A percentile compares a stretch with the other conserved stretches of the same genome.
Evolutionary conservation across 306 rosid genomes (phyloP).

Genomic region (Acacia crassicarpa): DNA sequence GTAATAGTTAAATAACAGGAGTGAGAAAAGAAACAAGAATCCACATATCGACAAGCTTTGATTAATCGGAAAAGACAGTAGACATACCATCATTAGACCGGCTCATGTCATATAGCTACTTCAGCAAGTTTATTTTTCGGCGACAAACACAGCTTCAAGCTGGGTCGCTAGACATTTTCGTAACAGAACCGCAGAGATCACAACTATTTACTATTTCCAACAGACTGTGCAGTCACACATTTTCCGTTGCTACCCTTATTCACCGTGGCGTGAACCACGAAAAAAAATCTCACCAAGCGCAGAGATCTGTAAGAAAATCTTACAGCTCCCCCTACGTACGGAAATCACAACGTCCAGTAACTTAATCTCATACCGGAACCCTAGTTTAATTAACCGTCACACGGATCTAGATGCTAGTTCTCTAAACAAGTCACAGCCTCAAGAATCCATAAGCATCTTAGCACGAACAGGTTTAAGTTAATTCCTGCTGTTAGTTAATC

Average conservation of each 20-base stretch:
- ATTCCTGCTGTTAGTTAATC: not conserved
- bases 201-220: not conserved
- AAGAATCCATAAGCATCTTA: not conserved
- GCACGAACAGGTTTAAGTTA: not conserved
- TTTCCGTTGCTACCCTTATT: slow-evolving; percentile 31
- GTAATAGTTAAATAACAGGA: not conserved
- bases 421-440: not conserved
- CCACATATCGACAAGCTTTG: not conserved
- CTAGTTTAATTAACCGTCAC: slow-evolving; percentile 9
- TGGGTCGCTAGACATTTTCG: not conserved
- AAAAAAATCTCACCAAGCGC: not conserved
- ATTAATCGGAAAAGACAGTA: not conserved
- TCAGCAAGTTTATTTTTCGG: not conserved
- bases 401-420: slow-evolving; percentile 18
- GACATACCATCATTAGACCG: not conserved
- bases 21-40: not conserved
- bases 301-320: not conserved
- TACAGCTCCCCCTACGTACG: not conserved
- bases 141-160: not conserved
- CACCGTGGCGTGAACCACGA: slow-evolving; percentile 12
- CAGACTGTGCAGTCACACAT: slow-evolving; percentile 37
- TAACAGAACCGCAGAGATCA: not conserved
- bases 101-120: not conserved
- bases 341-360: not conserved
- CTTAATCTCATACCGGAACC: slow-evolving; percentile 20